Conservation (phyloP, 2,329 filamentous ascomycete genomes). For the Pseudocercospora crystallina region DNA sequence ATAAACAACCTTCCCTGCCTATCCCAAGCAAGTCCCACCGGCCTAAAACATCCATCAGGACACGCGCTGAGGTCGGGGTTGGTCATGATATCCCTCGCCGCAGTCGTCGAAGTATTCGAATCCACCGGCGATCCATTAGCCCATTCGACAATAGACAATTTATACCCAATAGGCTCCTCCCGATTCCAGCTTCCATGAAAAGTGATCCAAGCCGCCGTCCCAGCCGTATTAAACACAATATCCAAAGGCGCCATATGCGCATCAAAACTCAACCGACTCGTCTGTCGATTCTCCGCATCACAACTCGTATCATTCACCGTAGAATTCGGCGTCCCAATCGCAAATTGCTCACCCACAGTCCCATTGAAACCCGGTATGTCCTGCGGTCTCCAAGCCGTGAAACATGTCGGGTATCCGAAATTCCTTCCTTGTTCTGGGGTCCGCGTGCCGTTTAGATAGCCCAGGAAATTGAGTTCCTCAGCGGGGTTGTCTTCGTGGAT, state of each 20-base stretch:
- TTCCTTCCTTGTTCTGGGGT: slow-evolving; percentile 51
- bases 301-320: slow-evolving; percentile 52
- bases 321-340: slow-evolving; percentile 38
- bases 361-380: slow-evolving; percentile 49
- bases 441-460: slow-evolving; percentile 56
- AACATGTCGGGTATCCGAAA: slow-evolving; percentile 72
- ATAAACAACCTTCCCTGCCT: slow-evolving; percentile 59
- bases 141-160: slow-evolving; percentile 50
- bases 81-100: slow-evolving; percentile 50
- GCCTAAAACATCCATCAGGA: slow-evolving; percentile 60
- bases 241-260: slow-evolving; percentile 72
- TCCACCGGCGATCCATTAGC: slow-evolving; percentile 48
- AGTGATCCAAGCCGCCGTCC: slow-evolving; percentile 61
- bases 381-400: slow-evolving; percentile 61
- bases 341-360: slow-evolving; percentile 51
- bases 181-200: slow-evolving; percentile 71
- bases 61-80: slow-evolving; percentile 57
- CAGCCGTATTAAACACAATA: slow-evolving; percentile 64
- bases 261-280: slow-evolving; percentile 58
- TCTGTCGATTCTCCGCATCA: slow-evolving; percentile 32
- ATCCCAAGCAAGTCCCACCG: slow-evolving; percentile 58
- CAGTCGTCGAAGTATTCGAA: slow-evolving; percentile 45
- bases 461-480: slow-evolving; percentile 73
- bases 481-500: slow-evolving; percentile 64
- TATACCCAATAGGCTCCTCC: slow-evolving; percentile 51